Percentiles rank a stretch among this genome's conserved stretches.
Evolutionary conservation across 192 early-diverging fungal genomes (phyloP).

Genomic region (Entomortierella chlamydospora): DNA sequence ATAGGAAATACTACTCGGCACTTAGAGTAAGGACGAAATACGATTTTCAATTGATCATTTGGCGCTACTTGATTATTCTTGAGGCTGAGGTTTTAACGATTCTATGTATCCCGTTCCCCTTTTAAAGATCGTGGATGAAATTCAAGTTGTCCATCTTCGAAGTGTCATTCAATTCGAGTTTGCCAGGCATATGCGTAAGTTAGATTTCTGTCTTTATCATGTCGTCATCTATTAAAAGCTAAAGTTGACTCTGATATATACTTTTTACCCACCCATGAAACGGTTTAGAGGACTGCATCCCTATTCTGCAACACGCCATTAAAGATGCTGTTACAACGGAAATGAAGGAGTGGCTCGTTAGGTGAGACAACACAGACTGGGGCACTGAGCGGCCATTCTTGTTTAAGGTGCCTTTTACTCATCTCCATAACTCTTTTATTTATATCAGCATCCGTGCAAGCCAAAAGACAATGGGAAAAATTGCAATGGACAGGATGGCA

Average conservation of each 20-base stretch:
- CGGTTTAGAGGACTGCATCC: slow-evolving; percentile 80
- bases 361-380: slow-evolving; percentile 56
- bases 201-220: too few species aligned
- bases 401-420: background rate
- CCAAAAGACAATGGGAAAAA: slow-evolving; percentile 82
- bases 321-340: slow-evolving; percentile 87
- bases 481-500: slow-evolving; percentile 85
- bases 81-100: background rate
- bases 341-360: slow-evolving; percentile 92
- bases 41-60: too few species aligned
- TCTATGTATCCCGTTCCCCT: too few species aligned
- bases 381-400: background rate
- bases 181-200: slow-evolving; percentile 83
- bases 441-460: slow-evolving; percentile 78
- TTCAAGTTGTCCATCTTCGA: slow-evolving; percentile 81
- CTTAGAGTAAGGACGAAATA: slow-evolving; percentile 81
- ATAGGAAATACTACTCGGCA: slow-evolving; percentile 91
- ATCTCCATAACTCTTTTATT: too few species aligned
- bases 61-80: too few species aligned
- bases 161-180: slow-evolving; percentile 85
- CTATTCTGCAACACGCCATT: slow-evolving; percentile 90
- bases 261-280: background rate
- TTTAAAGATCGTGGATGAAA: slow-evolving; percentile 81
- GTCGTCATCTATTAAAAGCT: too few species aligned
- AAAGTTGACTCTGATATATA: too few species aligned